phyloP scores from a whole-genome alignment of 192 early-diverging fungal species.

The Podila epigama region DNA sequence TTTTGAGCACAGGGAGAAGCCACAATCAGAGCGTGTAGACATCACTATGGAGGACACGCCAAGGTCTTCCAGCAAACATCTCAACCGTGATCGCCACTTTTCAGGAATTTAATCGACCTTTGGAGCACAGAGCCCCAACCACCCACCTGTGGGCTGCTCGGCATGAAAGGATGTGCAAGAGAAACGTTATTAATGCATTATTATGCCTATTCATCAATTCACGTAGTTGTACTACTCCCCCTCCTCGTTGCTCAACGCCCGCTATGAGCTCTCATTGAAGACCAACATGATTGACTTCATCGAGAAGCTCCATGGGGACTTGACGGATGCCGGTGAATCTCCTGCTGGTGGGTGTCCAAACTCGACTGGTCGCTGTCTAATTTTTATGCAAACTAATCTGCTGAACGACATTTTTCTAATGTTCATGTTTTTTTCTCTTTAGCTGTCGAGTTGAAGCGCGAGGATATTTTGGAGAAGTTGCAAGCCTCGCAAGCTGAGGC shows the following conservation, averaged over 20 bases:
- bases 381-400: too few relatives aligned
- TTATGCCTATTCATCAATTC: too few relatives aligned
- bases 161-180: too few relatives aligned
- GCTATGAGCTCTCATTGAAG: conserved; percentile 85
- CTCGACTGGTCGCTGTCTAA: neutral
- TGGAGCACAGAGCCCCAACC: too few relatives aligned
- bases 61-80: too few relatives aligned
- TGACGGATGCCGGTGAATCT: conserved; percentile 77
- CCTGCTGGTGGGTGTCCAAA: conserved; percentile 66
- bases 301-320: conserved; percentile 81
- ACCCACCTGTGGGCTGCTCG: too few relatives aligned
- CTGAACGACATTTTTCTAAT: neutral
- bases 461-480: conserved; percentile 76
- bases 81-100: too few relatives aligned
- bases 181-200: too few relatives aligned
- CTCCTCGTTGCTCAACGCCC: conserved; percentile 81
- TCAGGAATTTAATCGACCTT: too few relatives aligned
- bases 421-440: neutral
- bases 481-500: conserved; percentile 78
- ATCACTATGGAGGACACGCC: too few relatives aligned
- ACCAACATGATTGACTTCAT: conserved; percentile 98
- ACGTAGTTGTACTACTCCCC: conserved; percentile 75
- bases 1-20: too few relatives aligned
- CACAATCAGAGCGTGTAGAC: too few relatives aligned
- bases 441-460: conserved; percentile 71